Evolutionary conservation across 192 early-diverging fungal genomes (phyloP).

Genomic region (Chytriomyces sp.): DNA sequence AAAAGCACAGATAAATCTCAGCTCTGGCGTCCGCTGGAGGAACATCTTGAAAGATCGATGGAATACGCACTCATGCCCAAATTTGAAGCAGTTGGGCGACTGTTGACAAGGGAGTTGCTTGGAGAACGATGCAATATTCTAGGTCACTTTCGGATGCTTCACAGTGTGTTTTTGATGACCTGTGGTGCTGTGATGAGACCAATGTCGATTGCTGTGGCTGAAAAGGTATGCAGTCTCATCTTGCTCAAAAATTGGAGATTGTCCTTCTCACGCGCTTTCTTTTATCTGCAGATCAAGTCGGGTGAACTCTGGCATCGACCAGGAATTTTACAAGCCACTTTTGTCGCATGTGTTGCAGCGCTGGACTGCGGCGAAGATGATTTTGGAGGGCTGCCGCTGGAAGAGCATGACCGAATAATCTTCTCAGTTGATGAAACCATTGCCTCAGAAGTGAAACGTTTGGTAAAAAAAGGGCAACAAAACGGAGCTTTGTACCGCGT

Average conservation of each 20-base stretch:
- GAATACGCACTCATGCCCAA: constrained; percentile 1
- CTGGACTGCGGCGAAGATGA: constrained; percentile 7
- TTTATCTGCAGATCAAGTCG: constrained; percentile 4
- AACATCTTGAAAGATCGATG: constrained; percentile 6
- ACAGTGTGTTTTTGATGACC: constrained; percentile 31
- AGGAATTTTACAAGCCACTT: constrained; percentile 15
- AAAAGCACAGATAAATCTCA: constrained; percentile 12
- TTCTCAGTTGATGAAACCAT: constrained; percentile 18
- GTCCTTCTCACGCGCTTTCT: neutral
- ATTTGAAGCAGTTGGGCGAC: constrained; percentile 6
- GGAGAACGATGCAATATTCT: constrained; percentile 7
- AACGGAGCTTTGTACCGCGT: neutral
- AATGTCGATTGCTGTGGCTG: constrained; percentile 2
- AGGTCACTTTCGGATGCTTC: constrained; percentile 17
- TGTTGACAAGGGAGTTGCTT: neutral
- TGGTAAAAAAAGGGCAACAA: neutral
- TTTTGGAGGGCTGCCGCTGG: constrained; percentile 1
- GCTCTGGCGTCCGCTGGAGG: constrained; percentile 23
- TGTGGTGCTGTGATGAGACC: constrained; percentile 16
- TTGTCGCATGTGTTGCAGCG: constrained; percentile 19
- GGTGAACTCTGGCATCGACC: constrained; percentile 26
- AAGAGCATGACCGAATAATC: constrained; percentile 5
- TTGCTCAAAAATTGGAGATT: neutral
- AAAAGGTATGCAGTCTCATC: constrained; percentile 13
- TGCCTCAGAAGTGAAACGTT: neutral